Conservation (phyloP, 495 filamentous ascomycete species). For the Aspergillus baeticus region DNA sequence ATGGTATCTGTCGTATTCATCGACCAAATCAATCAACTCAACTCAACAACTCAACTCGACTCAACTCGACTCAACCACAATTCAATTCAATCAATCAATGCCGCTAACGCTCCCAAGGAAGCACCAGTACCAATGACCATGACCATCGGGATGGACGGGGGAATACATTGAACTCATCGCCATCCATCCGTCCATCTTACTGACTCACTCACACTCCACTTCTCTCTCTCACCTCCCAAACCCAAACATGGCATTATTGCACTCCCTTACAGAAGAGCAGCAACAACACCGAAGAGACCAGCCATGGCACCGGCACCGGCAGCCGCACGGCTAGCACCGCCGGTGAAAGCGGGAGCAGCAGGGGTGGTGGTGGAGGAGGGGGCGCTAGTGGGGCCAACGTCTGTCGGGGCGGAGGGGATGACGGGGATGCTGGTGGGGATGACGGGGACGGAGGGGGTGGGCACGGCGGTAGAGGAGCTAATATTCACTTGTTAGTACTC, state of each 20-base stretch:
- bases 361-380: constrained; percentile 49
- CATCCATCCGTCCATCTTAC: background rate
- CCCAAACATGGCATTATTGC: no score
- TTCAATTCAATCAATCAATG: constrained; percentile 3
- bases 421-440: constrained; percentile 11
- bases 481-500: constrained; percentile 39
- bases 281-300: constrained; percentile 71
- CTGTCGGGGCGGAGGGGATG: constrained; percentile 7
- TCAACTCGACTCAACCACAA: background rate
- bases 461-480: constrained; percentile 33
- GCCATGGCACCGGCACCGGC: constrained; percentile 55
- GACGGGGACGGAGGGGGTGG: constrained; percentile 36
- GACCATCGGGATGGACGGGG: background rate
- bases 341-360: constrained; percentile 45
- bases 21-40: constrained; percentile 6
- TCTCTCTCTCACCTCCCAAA: background rate
- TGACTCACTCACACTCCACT: background rate
- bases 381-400: constrained; percentile 25
- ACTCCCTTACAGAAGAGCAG: constrained; percentile 71
- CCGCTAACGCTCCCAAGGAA: no score
- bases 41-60: constrained; percentile 1
- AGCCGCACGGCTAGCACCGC: constrained; percentile 48
- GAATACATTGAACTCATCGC: background rate
- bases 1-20: constrained; percentile 17
- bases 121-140: no score